Evolutionary conservation across 1,284 basidiomycete species (phyloP).

Genomic region (Jaminaea rosea): DNA sequence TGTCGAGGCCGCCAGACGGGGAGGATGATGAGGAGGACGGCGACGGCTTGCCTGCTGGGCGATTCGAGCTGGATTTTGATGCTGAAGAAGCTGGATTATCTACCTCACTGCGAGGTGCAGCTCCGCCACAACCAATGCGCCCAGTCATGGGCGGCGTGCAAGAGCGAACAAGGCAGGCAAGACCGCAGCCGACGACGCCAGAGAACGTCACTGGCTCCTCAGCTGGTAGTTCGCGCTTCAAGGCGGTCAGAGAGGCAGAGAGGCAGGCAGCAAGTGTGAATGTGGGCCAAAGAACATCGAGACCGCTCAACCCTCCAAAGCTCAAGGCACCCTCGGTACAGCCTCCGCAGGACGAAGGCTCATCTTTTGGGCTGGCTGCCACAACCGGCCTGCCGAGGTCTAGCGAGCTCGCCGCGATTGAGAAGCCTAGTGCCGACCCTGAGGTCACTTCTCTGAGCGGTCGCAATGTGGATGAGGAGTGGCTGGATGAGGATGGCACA

Average conservation of each 20-base stretch:
- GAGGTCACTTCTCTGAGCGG: no score
- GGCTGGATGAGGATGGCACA: slow-evolving; percentile 23
- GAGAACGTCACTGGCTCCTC: not conserved
- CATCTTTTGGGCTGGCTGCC: not conserved
- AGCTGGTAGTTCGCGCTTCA: not conserved
- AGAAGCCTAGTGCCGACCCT: no score
- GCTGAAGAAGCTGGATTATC: not conserved
- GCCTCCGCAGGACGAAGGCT: not conserved
- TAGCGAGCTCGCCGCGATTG: no score
- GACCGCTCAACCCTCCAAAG: not conserved
- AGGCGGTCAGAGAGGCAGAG: not conserved
- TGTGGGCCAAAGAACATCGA: not conserved
- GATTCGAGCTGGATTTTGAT: not conserved
- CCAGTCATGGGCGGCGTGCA: not conserved
- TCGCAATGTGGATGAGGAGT: slow-evolving; percentile 55
- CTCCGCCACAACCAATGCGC: no score
- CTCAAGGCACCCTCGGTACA: not conserved
- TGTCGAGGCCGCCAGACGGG: not conserved
- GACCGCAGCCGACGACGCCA: not conserved
- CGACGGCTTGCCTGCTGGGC: not conserved
- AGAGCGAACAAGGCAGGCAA: not conserved
- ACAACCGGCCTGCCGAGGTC: not conserved
- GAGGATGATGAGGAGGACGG: not conserved
- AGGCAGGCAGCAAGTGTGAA: not conserved
- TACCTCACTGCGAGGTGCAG: not conserved